These are phyloP conservation scores for Dendrobium chrysotoxum DNA, from an alignment of 106 monocot species.

Conservation along the genomic window DNA sequence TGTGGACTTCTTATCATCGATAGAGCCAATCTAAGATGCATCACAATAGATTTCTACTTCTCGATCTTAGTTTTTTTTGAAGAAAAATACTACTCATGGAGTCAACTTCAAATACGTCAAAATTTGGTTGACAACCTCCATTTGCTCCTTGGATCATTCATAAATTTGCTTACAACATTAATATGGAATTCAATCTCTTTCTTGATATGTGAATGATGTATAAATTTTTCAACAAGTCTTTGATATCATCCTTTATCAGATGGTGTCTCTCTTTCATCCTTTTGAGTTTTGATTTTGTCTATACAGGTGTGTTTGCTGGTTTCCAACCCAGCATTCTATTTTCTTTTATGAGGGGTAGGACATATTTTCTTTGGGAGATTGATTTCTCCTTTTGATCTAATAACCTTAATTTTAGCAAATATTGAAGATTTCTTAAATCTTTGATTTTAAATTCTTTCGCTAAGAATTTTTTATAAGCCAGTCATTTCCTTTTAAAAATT, in stretches of 20 bases:
- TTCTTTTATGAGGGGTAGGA: no score
- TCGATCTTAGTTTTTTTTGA: neutral
- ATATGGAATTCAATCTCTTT: neutral
- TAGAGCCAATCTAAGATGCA: neutral
- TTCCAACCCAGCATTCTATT: neutral
- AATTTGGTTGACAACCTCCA: neutral
- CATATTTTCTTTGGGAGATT: no score
- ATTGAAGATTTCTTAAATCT: no score
- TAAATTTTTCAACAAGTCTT: neutral
- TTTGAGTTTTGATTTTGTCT: neutral
- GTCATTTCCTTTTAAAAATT: neutral
- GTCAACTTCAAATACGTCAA: neutral
- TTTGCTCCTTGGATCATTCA: neutral
- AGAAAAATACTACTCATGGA: neutral
- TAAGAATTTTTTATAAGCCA: neutral
- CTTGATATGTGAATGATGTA: neutral
- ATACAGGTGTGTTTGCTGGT: neutral
- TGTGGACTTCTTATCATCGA: neutral
- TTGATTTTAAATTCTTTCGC: no score
- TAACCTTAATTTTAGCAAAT: no score
- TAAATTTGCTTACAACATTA: neutral
- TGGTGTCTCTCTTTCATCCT: neutral
- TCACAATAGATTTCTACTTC: neutral
- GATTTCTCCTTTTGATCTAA: no score
- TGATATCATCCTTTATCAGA: neutral